Conservation (phyloP, 1,139 yeast genomes). For the Scheffersomyces illinoinensis region DNA sequence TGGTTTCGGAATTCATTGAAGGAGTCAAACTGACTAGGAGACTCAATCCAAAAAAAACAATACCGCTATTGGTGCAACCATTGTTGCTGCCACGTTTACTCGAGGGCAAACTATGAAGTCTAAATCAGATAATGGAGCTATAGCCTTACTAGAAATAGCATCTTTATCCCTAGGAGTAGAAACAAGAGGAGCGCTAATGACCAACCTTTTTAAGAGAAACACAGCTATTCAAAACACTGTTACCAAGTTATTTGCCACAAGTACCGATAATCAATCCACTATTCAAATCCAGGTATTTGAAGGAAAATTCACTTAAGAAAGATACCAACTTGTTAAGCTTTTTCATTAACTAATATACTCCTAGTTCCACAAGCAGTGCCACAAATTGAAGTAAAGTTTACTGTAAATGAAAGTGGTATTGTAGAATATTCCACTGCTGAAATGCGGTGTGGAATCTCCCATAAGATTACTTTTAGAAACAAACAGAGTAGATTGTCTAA, state of each 20-base stretch:
- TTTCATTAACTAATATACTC: background rate
- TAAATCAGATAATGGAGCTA: constrained; percentile 26
- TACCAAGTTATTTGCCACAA: background rate
- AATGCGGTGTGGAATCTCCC: too few relatives aligned
- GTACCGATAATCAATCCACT: background rate
- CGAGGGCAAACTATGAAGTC: constrained; percentile 55
- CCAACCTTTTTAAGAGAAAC: background rate
- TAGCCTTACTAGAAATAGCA: constrained; percentile 49
- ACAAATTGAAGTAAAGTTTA: background rate
- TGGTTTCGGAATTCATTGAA: constrained; percentile 81
- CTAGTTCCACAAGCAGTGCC: background rate
- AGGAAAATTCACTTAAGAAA: background rate
- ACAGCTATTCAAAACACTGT: background rate
- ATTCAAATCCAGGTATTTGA: background rate
- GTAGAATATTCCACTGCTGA: background rate
- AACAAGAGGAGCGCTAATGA: constrained; percentile 32
- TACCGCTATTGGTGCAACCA: constrained; percentile 58
- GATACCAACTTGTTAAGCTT: background rate
- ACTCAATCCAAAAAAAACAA: constrained; percentile 85
- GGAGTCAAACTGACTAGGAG: constrained; percentile 95
- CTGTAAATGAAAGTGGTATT: background rate
- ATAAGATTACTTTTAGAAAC: too few relatives aligned
- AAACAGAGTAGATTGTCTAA: too few relatives aligned
- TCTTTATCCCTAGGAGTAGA: constrained; percentile 52
- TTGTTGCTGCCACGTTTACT: constrained; percentile 90